Percentiles rank a stretch among this genome's conserved stretches.
Evolutionary conservation across 768 basidiomycete species (phyloP).

Genomic region (Suillus brevipes): DNA sequence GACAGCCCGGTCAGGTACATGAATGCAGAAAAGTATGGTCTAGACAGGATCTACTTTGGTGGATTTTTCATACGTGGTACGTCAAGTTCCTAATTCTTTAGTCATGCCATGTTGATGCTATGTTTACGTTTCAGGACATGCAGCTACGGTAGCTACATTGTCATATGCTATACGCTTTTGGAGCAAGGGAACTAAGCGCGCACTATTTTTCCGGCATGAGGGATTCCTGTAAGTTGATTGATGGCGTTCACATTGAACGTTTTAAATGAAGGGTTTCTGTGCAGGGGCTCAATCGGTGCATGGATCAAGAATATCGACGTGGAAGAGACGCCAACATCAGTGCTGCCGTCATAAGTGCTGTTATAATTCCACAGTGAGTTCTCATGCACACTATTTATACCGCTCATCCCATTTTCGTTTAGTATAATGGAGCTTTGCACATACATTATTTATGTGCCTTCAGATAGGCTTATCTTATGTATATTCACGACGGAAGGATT

Average conservation of each 20-base stretch:
- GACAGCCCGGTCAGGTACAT: slow-evolving; percentile 57
- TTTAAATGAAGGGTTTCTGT: slow-evolving; percentile 9
- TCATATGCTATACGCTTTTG: slow-evolving; percentile 99
- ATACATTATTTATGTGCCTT: background rate
- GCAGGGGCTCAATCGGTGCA: slow-evolving; percentile 89
- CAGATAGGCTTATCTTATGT: slow-evolving; percentile 3
- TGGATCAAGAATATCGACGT: slow-evolving; percentile 95
- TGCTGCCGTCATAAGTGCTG: background rate
- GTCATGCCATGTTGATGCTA: background rate
- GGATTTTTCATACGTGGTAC: slow-evolving; percentile 97
- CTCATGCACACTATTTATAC: slow-evolving; percentile 11
- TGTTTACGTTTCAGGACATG: slow-evolving; percentile 65
- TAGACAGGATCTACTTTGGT: slow-evolving; percentile 98
- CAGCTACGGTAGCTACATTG: slow-evolving; percentile 93
- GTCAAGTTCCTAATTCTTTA: slow-evolving; percentile 22
- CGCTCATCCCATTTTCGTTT: background rate
- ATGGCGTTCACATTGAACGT: background rate
- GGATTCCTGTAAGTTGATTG: slow-evolving; percentile 83
- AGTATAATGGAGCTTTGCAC: background rate
- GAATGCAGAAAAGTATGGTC: slow-evolving; percentile 98
- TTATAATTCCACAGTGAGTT: background rate
- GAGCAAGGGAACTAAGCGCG: slow-evolving; percentile 97
- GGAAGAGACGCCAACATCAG: slow-evolving; percentile 24
- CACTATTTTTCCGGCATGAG: slow-evolving; percentile 95
- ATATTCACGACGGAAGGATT: background rate